A percentile compares a stretch with the other conserved stretches of the same genome.
Conservation (phyloP, 2,329 filamentous ascomycete species). For the Fusarium humuli region DNA sequence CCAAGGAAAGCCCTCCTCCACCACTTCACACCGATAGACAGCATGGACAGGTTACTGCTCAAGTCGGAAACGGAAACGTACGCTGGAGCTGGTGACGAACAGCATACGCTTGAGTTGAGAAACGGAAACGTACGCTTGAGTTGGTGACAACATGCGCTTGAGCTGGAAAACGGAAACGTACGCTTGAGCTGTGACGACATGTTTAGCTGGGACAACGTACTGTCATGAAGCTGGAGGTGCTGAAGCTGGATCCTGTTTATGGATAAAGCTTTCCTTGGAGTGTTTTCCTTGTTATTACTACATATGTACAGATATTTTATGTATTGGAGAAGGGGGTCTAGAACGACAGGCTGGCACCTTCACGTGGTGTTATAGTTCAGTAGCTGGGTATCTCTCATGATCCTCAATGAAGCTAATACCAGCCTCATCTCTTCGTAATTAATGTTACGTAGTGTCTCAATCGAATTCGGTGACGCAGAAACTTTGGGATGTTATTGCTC, state of each 20-base stretch:
- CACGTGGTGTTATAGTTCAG: slow-evolving; percentile 7
- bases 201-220: not conserved
- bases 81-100: too few species aligned
- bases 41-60: too few species aligned
- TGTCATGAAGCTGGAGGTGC: not conserved
- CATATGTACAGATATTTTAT: rapidly evolving
- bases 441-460: too few species aligned
- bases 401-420: not conserved
- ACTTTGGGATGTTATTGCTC: too few species aligned
- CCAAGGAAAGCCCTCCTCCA: not conserved
- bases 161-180: too few species aligned
- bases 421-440: not conserved
- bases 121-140: too few species aligned
- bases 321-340: not conserved
- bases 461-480: too few species aligned
- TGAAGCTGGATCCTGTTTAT: not conserved
- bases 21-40: not conserved
- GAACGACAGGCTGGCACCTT: slow-evolving; percentile 10
- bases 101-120: too few species aligned
- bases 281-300: not conserved
- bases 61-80: too few species aligned
- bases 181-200: too few species aligned
- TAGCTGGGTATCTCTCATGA: not conserved
- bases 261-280: not conserved
- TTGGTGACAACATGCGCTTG: too few species aligned